These are phyloP conservation scores for Chrysoporthe deuterocubensis DNA, from an alignment of 2,329 filamentous ascomycete species.

Conservation along the genomic window DNA sequence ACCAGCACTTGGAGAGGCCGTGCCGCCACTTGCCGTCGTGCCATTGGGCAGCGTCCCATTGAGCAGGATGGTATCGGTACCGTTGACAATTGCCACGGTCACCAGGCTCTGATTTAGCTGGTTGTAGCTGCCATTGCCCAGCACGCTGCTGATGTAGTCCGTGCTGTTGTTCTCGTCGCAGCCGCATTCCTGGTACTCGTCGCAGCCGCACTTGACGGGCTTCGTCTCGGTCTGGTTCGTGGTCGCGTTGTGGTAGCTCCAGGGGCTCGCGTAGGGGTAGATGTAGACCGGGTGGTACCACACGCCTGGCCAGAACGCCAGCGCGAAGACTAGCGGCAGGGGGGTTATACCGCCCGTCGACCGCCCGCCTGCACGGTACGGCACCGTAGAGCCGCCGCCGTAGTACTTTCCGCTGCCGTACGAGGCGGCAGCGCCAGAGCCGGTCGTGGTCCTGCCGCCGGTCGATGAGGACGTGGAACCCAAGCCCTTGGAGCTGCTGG, in stretches of 20 bases:
- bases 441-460: slow-evolving; percentile 59
- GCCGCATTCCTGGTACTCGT: slow-evolving; percentile 59
- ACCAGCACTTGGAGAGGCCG: slow-evolving; percentile 45
- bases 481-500: slow-evolving; percentile 30
- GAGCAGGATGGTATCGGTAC: slow-evolving; percentile 67
- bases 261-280: slow-evolving; percentile 58
- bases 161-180: slow-evolving; percentile 70
- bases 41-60: slow-evolving; percentile 77
- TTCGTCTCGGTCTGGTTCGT: slow-evolving; percentile 61
- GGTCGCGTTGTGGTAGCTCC: slow-evolving; percentile 54
- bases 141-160: slow-evolving; percentile 63
- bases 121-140: slow-evolving; percentile 67
- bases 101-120: slow-evolving; percentile 65
- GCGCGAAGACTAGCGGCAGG: slow-evolving; percentile 52
- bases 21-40: slow-evolving; percentile 58
- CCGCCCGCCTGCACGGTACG: slow-evolving; percentile 61
- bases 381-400: slow-evolving; percentile 63
- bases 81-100: slow-evolving; percentile 65
- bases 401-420: slow-evolving; percentile 70
- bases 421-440: slow-evolving; percentile 58
- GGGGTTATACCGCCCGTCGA: slow-evolving; percentile 54
- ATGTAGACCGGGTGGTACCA: slow-evolving; percentile 69
- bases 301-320: slow-evolving; percentile 66
- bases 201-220: slow-evolving; percentile 66
- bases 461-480: slow-evolving; percentile 42